These are phyloP conservation scores for Kuraishia hungarica DNA, from an alignment of 805 yeast genomes.

Conservation along the genomic window DNA sequence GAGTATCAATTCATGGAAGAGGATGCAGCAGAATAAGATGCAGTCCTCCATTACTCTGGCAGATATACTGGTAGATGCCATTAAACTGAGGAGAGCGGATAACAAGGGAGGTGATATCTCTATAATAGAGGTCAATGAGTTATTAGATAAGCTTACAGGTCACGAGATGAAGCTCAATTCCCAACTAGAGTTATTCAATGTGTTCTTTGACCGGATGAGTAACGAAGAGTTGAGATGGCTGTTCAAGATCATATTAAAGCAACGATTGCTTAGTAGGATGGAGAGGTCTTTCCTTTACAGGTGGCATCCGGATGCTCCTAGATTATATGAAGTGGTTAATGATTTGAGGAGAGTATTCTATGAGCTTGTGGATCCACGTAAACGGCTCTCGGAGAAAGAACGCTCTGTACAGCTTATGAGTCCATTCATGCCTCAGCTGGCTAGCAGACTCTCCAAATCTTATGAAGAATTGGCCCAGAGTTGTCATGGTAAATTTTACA, in stretches of 20 bases:
- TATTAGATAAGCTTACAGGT: conserved; percentile 31
- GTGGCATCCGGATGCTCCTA: conserved; percentile 79
- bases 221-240: conserved; percentile 62
- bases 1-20: conserved; percentile 39
- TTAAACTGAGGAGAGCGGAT: conserved; percentile 39
- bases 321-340: conserved; percentile 55
- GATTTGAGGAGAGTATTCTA: conserved; percentile 53
- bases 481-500: conserved; percentile 43
- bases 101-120: conserved; percentile 25
- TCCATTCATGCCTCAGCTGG: conserved; percentile 73
- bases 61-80: conserved; percentile 36
- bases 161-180: not conserved
- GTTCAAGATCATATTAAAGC: conserved; percentile 55
- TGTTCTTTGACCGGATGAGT: conserved; percentile 45
- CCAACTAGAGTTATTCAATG: conserved; percentile 35
- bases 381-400: conserved; percentile 31
- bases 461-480: conserved; percentile 42
- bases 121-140: conserved; percentile 39
- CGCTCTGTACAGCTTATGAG: conserved; percentile 33
- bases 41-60: conserved; percentile 36
- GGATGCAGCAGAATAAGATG: conserved; percentile 23
- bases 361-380: conserved; percentile 41
- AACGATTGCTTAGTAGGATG: conserved; percentile 49
- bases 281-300: conserved; percentile 46
- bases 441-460: conserved; percentile 43